Conservation (phyloP, 768 basidiomycete species). For the Mycena leptocephala region DNA sequence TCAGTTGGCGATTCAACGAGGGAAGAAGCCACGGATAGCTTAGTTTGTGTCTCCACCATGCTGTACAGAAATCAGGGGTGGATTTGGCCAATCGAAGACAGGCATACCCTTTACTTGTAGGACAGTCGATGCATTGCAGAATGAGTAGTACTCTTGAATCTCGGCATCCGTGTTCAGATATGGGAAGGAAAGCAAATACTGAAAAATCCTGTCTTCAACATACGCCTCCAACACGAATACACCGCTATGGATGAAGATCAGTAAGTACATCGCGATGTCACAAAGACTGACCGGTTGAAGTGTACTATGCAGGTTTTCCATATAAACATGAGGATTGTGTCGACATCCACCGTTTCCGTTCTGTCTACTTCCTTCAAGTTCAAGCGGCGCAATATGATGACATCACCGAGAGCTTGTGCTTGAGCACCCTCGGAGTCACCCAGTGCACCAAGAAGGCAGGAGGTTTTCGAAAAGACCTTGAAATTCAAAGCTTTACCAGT, state of each 20-base stretch:
- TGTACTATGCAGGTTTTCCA: slow-evolving; percentile 17
- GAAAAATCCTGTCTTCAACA: not conserved
- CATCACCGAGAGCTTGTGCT: slow-evolving; percentile 6
- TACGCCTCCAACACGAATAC: not conserved
- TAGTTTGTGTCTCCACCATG: slow-evolving; percentile 8
- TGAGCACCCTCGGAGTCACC: slow-evolving; percentile 11
- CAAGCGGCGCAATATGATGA: not conserved
- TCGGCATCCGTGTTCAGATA: too few species aligned
- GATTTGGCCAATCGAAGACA: not conserved
- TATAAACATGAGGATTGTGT: not conserved
- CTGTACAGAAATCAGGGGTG: not conserved
- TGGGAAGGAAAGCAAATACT: not conserved
- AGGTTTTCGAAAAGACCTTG: not conserved
- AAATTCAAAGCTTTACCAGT: not conserved
- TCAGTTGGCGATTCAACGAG: too few species aligned
- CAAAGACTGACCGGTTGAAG: not conserved
- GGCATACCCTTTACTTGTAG: not conserved
- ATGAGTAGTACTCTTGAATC: too few species aligned
- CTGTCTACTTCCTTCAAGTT: too few species aligned
- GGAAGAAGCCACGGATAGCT: slow-evolving; percentile 15
- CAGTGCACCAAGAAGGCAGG: not conserved
- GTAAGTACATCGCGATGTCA: not conserved
- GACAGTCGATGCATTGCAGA: too few species aligned
- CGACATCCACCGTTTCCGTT: not conserved
- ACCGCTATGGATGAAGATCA: not conserved